These are phyloP conservation scores for Sclerotinia trifoliorum DNA, from an alignment of 2,329 filamentous ascomycete species.

Conservation along the genomic window DNA sequence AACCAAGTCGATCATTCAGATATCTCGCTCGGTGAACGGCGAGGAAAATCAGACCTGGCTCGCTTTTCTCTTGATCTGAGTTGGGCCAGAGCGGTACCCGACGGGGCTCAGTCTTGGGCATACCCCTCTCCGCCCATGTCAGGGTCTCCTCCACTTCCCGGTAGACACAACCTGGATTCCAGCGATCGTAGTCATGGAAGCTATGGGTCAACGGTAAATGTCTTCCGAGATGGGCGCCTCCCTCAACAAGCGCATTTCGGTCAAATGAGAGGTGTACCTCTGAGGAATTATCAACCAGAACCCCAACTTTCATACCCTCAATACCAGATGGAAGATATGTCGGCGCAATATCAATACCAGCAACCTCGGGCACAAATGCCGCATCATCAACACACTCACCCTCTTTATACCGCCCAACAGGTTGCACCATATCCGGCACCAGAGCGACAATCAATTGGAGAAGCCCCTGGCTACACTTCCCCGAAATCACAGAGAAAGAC, in stretches of 20 bases:
- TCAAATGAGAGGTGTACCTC: conserved; percentile 34
- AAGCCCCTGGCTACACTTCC: conserved; percentile 51
- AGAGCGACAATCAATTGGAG: conserved; percentile 43
- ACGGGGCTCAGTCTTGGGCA: conserved; percentile 55
- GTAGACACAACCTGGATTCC: conserved; percentile 57
- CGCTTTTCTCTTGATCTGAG: conserved; percentile 56
- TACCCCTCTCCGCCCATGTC: conserved; percentile 76
- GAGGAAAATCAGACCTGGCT: conserved; percentile 55
- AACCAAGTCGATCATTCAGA: conserved; percentile 43
- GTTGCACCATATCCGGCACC: conserved; percentile 32
- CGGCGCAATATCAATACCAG: conserved; percentile 31
- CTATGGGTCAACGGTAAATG: conserved; percentile 48
- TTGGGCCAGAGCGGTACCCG: conserved; percentile 55
- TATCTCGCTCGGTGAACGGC: conserved; percentile 56
- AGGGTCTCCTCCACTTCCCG: conserved; percentile 62
- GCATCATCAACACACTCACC: conserved; percentile 31
- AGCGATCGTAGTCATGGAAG: conserved; percentile 53
- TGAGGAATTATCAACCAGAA: conserved; percentile 44
- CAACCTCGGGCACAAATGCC: conserved; percentile 28
- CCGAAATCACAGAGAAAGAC: conserved; percentile 65
- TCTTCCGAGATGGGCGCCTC: conserved; percentile 45
- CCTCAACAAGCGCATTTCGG: conserved; percentile 35
- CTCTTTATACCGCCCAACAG: conserved; percentile 31
- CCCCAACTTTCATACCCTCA: conserved; percentile 31
- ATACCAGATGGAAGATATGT: conserved; percentile 34